Evolutionary conservation across 306 rosid species (phyloP), one percentile per base, ranked within the genome.

Genomic region (Acacia acuminata): DNA sequence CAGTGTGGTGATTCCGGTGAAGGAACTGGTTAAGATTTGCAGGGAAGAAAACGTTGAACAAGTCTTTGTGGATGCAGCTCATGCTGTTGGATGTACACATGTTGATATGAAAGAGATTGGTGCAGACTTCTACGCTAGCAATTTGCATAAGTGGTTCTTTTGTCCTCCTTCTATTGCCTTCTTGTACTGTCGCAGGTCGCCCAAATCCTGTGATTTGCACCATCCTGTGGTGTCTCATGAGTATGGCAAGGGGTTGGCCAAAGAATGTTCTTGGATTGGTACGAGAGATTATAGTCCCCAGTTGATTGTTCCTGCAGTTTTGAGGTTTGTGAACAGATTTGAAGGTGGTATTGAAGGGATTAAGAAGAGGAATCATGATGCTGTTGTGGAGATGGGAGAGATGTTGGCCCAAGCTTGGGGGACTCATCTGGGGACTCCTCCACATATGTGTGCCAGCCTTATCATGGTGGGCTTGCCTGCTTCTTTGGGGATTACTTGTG

Each of bases 31-130:
- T 77, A 77, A 73, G 77, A 92, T 94, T 76, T 94, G 98, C 76
- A 84, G 98, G 82, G 93, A 90, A 61, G 98, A 92, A 71, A 92
- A 90, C 0, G 97, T 94, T 66, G 94, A 94, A 44, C 94, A 89
- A 74, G 90, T 94, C 48, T 92, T 92, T 58, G 93, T 94, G 0
- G 98, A 93, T 66, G 98, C 98, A 16, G 98, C 98, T 8, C 98
- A 93, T 75, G 92, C 87, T 30, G 88, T 93, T 71, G 98, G 98
- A 47, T 93, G 97, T 77, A 91, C 91, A 51, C 87, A 85, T 45
- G 88, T 93, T 36, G 93, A 93, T 55, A 89, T 91, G 98, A 83
- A 90, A 74, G 92, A 82, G 17, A 91, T 93, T 65, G 98, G 94
- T 3, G 98, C 97, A 1, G 94, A 88, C 66, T 91, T 81, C 51